Base-by-base conservation (phyloP, 2,329 filamentous ascomycete species). In the Catunica adiposa region DNA sequence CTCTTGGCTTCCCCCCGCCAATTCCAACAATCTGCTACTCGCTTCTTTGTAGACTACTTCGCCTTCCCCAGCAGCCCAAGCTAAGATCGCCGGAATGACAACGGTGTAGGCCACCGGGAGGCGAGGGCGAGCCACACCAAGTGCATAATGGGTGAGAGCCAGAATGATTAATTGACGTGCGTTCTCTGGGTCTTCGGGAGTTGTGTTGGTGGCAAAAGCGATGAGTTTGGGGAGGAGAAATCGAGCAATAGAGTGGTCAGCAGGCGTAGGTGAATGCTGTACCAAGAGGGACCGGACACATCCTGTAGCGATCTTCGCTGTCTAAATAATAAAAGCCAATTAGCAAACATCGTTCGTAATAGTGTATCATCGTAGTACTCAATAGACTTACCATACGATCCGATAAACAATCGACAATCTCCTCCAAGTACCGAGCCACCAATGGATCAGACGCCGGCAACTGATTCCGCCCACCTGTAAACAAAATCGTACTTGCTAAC, bases 271-370 rank as follows among this genome's bases (percentile, higher is more conserved):
- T 53, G 78, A 71, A 54, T 77, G 70, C 62, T 84, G 73, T 2
- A 95, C 71, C 29, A 97, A 74, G 6, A 97, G 76, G 6, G 89
- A 92, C 56, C 89, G 82, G 61, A 90, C 80, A 68, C 92, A 98
- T 64, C 88, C 89, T 59, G 88, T 85, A 1, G 92, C 89, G 56
- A 96, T 89, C 64, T 86, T 94, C 55, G 86, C 84, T 1, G 87
- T 90, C 79, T 84, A 55, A 31, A 52, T 61, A 58, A n/a, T 50
- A 20, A 37, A 25, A 38, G 22, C 22, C 15, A 38, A 38, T 40
- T 23, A 48, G 23, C 1, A 48, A 52, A 22, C 15, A 51, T 22
- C 4, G 9, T 22, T n/a, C 20, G 9, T 17, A 17, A 22, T 17
- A 44, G 15, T n/a, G 8, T 4, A 54, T 25, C 22, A 7, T 11